These are phyloP conservation scores for Globisporangium cystogenes DNA, from an alignment of 352 stramenopile genomes.

Conservation along the genomic window DNA sequence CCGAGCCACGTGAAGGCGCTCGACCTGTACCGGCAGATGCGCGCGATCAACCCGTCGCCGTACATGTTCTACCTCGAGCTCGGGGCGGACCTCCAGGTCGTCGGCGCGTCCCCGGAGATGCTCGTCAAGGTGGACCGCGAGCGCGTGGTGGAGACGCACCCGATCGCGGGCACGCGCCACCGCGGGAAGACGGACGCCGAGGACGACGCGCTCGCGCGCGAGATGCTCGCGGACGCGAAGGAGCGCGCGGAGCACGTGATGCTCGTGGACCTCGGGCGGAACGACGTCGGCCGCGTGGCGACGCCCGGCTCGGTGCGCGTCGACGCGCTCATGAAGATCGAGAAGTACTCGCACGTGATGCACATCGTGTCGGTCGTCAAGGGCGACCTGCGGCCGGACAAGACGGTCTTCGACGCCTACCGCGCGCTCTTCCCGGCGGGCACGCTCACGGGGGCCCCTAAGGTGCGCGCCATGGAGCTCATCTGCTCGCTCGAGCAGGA, in stretches of 20 bases:
- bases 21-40: slow-evolving; percentile 88
- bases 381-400: slow-evolving; percentile 68
- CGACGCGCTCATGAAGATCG: slow-evolving; percentile 87
- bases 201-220: slow-evolving; percentile 70
- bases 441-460: slow-evolving; percentile 84
- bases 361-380: slow-evolving; percentile 90
- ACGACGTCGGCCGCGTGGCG: slow-evolving; percentile 86
- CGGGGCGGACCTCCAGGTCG: slow-evolving; percentile 82
- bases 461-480: slow-evolving; percentile 88
- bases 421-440: slow-evolving; percentile 84
- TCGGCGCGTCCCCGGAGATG: slow-evolving; percentile 86
- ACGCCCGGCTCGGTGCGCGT: slow-evolving; percentile 77
- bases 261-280: slow-evolving; percentile 88
- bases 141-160: slow-evolving; percentile 82
- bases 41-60: slow-evolving; percentile 83
- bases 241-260: slow-evolving; percentile 91
- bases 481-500: slow-evolving; percentile 83
- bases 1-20: slow-evolving; percentile 61
- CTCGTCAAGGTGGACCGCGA: slow-evolving; percentile 86
- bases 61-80: slow-evolving; percentile 91
- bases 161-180: slow-evolving; percentile 86
- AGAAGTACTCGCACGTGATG: slow-evolving; percentile 92
- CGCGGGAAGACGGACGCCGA: slow-evolving; percentile 82
- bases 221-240: slow-evolving; percentile 84
- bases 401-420: slow-evolving; percentile 87